These are phyloP conservation scores for Talaromyces sp. DNA, from an alignment of 2,329 filamentous ascomycete species.

Conservation along the genomic window DNA sequence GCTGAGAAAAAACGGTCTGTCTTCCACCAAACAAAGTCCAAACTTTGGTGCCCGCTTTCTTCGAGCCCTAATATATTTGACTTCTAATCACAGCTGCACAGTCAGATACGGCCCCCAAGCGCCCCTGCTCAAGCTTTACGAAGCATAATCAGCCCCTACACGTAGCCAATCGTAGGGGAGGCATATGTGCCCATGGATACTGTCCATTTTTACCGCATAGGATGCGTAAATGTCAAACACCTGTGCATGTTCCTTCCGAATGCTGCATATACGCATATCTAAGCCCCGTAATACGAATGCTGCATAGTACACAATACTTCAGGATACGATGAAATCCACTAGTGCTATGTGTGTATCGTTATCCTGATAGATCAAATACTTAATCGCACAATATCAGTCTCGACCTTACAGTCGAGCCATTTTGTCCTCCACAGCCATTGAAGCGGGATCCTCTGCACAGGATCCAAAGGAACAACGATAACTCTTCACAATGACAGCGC, in stretches of 20 bases:
- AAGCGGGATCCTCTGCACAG: not conserved
- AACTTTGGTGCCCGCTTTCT: not conserved
- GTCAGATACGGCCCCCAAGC: not conserved
- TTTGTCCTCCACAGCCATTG: not conserved
- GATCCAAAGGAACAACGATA: not conserved
- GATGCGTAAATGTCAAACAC: not conserved
- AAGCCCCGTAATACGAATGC: not conserved
- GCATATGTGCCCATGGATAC: not conserved
- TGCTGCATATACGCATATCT: not conserved
- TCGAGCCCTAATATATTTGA: not conserved
- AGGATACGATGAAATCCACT: not conserved
- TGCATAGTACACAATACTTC: not conserved
- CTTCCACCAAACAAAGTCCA: not conserved
- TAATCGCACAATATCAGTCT: not conserved
- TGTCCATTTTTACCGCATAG: not conserved
- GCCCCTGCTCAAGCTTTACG: not conserved
- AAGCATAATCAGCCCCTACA: not conserved
- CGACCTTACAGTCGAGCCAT: not conserved
- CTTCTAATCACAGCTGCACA: not conserved
- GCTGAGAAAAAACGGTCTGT: not conserved
- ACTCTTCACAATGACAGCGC: not conserved
- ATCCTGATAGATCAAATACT: not conserved
- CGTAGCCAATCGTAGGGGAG: not conserved
- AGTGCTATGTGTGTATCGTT: not conserved
- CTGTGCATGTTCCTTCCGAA: not conserved